phyloP scores from a whole-genome alignment of 1,284 basidiomycete species.

The Hymenochaete sp. region DNA sequence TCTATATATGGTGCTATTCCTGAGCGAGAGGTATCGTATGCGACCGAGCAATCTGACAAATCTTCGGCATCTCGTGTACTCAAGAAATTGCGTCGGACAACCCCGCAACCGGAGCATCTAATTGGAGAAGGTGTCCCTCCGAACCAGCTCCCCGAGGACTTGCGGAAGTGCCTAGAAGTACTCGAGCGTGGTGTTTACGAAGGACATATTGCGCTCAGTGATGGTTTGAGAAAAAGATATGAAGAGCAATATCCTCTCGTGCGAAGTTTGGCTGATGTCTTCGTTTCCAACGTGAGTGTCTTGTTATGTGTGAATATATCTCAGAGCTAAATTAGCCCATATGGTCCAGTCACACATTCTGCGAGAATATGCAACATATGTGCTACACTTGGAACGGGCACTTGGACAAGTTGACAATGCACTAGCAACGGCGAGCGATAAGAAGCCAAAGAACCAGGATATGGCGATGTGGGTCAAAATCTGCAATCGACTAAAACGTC shows the following conservation, averaged over 20 bases:
- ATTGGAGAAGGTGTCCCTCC: constrained; percentile 54
- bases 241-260: constrained; percentile 92
- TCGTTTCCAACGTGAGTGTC: constrained; percentile 77
- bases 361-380: constrained; percentile 85
- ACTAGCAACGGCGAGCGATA: constrained; percentile 52
- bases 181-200: constrained; percentile 78
- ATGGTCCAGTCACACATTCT: constrained; percentile 75
- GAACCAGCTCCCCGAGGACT: constrained; percentile 74
- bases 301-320: constrained; percentile 14
- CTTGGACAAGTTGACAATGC: constrained; percentile 80
- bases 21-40: constrained; percentile 23
- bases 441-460: constrained; percentile 74
- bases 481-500: constrained; percentile 57
- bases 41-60: constrained; percentile 28
- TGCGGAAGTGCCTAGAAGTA: constrained; percentile 77
- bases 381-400: constrained; percentile 84
- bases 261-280: constrained; percentile 84
- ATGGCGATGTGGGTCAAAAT: constrained; percentile 69
- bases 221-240: constrained; percentile 77
- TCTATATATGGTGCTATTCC: constrained; percentile 38
- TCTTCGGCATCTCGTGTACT: constrained; percentile 43
- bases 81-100: constrained; percentile 60
- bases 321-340: constrained; percentile 17
- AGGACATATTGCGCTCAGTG: constrained; percentile 77
- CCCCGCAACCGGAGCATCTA: constrained; percentile 37